Percentiles rank a stretch among this genome's conserved stretches.
Conservation (phyloP, 805 yeast species). For the Candida orba region DNA sequence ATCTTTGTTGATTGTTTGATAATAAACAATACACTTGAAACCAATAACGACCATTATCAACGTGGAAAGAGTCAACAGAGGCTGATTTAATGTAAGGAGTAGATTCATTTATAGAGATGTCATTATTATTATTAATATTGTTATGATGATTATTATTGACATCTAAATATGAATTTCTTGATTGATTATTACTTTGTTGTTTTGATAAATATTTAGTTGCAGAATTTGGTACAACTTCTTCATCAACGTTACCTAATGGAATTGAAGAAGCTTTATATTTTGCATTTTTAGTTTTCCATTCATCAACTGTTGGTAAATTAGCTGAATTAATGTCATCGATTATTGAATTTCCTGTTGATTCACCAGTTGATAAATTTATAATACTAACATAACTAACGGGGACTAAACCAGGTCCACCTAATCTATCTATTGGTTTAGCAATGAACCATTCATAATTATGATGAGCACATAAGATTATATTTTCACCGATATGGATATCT, state of each 20-base stretch:
- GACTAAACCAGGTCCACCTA: constrained; percentile 96
- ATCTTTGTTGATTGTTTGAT: constrained; percentile 60
- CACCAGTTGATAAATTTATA: constrained; percentile 64
- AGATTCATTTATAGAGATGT: constrained; percentile 8
- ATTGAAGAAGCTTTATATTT: constrained; percentile 88
- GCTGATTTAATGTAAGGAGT: constrained; percentile 35
- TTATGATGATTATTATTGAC: too few species aligned
- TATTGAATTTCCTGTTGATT: constrained; percentile 48
- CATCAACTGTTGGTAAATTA: constrained; percentile 84
- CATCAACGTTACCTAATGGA: constrained; percentile 55
- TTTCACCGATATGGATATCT: constrained; percentile 78
- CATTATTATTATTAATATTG: too few species aligned
- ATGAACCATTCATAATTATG: constrained; percentile 97
- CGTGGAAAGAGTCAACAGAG: constrained; percentile 69
- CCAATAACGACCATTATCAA: constrained; percentile 86
- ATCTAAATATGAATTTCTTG: too few species aligned
- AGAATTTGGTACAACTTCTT: constrained; percentile 10
- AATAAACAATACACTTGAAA: constrained; percentile 64
- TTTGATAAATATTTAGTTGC: background rate
- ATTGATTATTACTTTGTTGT: background rate
- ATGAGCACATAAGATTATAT: constrained; percentile 89
- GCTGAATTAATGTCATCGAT: constrained; percentile 55
- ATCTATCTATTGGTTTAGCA: constrained; percentile 88
- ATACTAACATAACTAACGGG: constrained; percentile 88
- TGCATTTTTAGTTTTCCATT: constrained; percentile 90